Base-by-base conservation (phyloP, 1,284 basidiomycete genomes). In the Ganoderma resinaceum region DNA sequence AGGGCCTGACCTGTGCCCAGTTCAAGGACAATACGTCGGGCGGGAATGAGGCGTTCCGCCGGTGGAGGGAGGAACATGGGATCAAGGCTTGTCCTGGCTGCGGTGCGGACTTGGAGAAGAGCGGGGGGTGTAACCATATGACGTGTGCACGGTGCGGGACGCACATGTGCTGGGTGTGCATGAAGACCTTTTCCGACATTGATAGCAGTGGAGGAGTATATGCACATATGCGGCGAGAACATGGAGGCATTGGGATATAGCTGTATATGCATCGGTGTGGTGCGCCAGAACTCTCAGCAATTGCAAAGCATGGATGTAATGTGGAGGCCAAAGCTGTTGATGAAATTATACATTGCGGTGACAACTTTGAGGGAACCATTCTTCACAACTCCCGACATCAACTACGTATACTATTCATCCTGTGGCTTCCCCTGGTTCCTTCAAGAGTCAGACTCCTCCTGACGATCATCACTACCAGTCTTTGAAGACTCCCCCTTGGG, bases 11-110 rank as follows among this genome's bases (percentile, higher is more conserved):
- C n/a, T 80, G 79, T 62, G 73, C 67, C 12, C 72, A 76, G 42
- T 77, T 76, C 66, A 67, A 67, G 40, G 73, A 74, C 63, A 73
- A 75, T 26, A 40, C 70, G 26, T 58, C 65, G 2, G 78, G 75
- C 3, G 77, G 75, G 4, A 66, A 74, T 53, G 69, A 70, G 18
- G 70, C 75, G 16, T 76, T 78, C 61, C 67, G 63, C 3, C 65
- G 74, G 63, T 81, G 80, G 80, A 72, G 75, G 29, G 73, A 73
- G 57, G 73, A 70, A 63, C 70, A 81, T 63, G 73, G 72, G 26
- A 78, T 82, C 58, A 80, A 79, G 72, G 62, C 75, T 26, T 83
- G 81, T 66, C 81, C 82, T 3, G 73, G 75, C 7, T 82, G 82
- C 67, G 66, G 71, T 6, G 76, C 75, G 3, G 74, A 76, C 62